These are phyloP conservation scores for Ascochyta koolunga DNA, from an alignment of 2,329 filamentous ascomycete genomes.

Conservation along the genomic window DNA sequence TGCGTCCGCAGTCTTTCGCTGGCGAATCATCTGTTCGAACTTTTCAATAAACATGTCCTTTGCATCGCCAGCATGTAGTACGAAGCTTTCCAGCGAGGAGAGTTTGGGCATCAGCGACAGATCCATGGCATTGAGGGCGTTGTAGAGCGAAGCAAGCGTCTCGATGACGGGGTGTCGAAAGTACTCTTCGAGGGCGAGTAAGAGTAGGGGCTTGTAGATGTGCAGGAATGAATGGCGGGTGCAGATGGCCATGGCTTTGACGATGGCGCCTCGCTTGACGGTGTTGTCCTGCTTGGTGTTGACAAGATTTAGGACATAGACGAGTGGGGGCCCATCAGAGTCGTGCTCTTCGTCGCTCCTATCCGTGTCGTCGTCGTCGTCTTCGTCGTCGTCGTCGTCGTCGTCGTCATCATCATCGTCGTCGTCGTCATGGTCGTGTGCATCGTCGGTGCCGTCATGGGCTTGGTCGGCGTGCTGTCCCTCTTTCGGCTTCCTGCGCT, in stretches of 20 bases:
- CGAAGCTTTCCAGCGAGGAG: constrained; percentile 80
- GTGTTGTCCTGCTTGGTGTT: constrained; percentile 97
- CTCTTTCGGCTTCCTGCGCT: constrained; percentile 52
- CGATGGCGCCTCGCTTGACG: constrained; percentile 88
- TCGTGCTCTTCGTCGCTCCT: constrained; percentile 61
- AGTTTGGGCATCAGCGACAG: constrained; percentile 89
- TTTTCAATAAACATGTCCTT: constrained; percentile 98
- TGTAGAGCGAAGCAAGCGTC: constrained; percentile 85
- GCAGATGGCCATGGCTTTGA: constrained; percentile 99
- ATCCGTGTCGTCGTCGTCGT: constrained; percentile 57
- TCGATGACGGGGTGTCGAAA: constrained; percentile 90
- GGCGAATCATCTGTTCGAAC: constrained; percentile 91
- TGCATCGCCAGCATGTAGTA: constrained; percentile 88
- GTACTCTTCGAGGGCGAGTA: constrained; percentile 93
- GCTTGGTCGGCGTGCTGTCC: constrained; percentile 54
- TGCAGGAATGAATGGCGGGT: constrained; percentile 96
- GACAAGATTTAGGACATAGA: constrained; percentile 96
- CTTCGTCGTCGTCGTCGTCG: constrained; percentile 55
- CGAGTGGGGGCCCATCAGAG: constrained; percentile 84
- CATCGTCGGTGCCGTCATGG: constrained; percentile 41
- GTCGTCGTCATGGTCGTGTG: constrained; percentile 46
- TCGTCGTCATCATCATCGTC: constrained; percentile 40
- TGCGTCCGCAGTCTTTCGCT: constrained; percentile 72
- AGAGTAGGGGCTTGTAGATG: constrained; percentile 96
- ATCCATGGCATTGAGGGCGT: constrained; percentile 96